Evolutionary conservation across 306 rosid genomes (phyloP).

Genomic region (Lotus japonicus): DNA sequence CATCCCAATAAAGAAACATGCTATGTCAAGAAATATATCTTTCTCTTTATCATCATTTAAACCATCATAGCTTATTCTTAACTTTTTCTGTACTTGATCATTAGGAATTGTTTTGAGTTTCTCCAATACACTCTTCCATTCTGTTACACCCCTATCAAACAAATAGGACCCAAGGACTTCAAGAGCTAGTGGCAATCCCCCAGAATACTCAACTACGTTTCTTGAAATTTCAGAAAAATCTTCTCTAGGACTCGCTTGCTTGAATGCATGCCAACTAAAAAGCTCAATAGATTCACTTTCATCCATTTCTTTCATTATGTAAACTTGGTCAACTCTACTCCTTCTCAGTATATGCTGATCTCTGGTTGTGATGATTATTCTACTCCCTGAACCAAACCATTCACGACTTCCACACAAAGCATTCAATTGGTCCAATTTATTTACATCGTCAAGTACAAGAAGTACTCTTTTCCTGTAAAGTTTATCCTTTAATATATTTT

Average conservation of each 20-base stretch:
- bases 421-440: neutral
- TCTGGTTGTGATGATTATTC: neutral
- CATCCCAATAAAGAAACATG: neutral
- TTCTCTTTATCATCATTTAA: neutral
- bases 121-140: neutral
- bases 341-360: neutral
- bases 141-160: neutral
- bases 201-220: neutral
- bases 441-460: conserved; percentile 11
- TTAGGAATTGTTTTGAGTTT: neutral
- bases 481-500: neutral
- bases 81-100: neutral
- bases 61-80: neutral
- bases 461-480: neutral
- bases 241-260: neutral
- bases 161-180: conserved; percentile 1
- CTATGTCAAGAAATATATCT: conserved; percentile 1
- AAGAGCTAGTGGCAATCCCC: conserved; percentile 16
- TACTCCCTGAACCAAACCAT: neutral
- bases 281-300: neutral
- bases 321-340: neutral
- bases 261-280: conserved; percentile 7
- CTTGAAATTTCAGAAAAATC: neutral
- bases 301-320: neutral
- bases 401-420: conserved; percentile 6